phyloP scores from a whole-genome alignment of 2,329 filamentous ascomycete species.

The Ascochyta rabiei region DNA sequence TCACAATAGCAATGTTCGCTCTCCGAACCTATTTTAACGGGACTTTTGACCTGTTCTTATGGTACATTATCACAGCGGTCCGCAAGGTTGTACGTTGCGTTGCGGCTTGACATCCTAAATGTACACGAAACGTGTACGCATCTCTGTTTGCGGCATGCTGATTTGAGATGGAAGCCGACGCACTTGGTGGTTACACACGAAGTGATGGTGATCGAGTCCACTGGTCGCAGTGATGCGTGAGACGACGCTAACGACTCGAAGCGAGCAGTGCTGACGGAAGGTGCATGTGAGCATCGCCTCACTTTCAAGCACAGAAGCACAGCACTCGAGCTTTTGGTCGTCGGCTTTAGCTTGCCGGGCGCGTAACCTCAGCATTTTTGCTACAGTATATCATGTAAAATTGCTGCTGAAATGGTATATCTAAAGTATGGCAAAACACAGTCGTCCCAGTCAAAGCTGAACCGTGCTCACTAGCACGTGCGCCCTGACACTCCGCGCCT shows the following conservation, averaged over 20 bases:
- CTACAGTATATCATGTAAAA: background rate
- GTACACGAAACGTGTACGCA: background rate
- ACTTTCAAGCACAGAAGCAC: slow-evolving; percentile 15
- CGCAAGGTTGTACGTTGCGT: background rate
- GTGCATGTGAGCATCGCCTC: slow-evolving; percentile 20
- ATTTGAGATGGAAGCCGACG: background rate
- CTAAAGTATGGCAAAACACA: slow-evolving; percentile 9
- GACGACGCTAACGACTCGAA: background rate
- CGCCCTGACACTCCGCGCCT: slow-evolving; percentile 27
- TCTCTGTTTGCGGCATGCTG: background rate
- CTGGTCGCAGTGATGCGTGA: background rate
- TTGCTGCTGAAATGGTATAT: slow-evolving; percentile 23
- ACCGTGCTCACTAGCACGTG: slow-evolving; percentile 1
- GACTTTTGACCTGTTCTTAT: background rate
- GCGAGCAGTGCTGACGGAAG: background rate
- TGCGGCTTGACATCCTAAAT: background rate
- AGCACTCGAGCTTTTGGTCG: background rate
- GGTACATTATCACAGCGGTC: background rate
- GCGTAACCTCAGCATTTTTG: background rate
- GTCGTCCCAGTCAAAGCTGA: background rate
- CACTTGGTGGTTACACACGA: slow-evolving; percentile 3
- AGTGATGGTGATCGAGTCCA: background rate
- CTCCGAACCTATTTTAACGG: background rate
- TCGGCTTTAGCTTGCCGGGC: background rate
- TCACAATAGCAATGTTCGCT: background rate